Conservation (phyloP, 83 land plant genomes). For the Diphasiastrum complanatum region DNA sequence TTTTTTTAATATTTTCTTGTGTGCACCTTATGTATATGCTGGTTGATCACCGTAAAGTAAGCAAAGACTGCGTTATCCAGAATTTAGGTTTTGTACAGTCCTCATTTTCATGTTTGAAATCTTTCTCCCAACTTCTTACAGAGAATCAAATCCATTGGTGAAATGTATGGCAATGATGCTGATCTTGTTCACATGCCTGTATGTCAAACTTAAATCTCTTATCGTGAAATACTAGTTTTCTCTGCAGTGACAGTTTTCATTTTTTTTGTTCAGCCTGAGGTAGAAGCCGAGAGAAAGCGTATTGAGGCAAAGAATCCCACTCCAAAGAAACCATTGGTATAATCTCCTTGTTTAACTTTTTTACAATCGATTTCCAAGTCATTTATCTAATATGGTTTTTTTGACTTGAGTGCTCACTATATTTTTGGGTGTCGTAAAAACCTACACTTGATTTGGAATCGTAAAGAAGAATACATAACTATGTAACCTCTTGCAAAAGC, state of each 20-base stretch:
- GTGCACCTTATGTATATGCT: too few relatives aligned
- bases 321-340: conserved; percentile 46
- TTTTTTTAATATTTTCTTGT: conserved; percentile 1
- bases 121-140: too few relatives aligned
- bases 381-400: too few relatives aligned
- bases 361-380: too few relatives aligned
- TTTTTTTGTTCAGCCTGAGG: conserved; percentile 41
- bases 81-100: neutral
- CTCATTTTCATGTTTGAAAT: neutral
- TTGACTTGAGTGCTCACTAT: too few relatives aligned
- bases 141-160: too few relatives aligned
- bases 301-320: conserved; percentile 50
- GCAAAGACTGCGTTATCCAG: neutral
- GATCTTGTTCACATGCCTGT: too few relatives aligned
- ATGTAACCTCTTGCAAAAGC: too few relatives aligned
- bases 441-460: too few relatives aligned
- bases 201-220: neutral
- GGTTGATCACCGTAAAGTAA: conserved; percentile 3
- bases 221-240: neutral
- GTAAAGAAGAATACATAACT: too few relatives aligned
- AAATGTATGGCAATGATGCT: too few relatives aligned
- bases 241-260: neutral
- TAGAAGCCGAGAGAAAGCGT: conserved; percentile 43
- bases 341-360: neutral
- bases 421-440: too few relatives aligned